phyloP scores from a whole-genome alignment of 2,329 filamentous ascomycete genomes.

The Apiospora koreana region DNA sequence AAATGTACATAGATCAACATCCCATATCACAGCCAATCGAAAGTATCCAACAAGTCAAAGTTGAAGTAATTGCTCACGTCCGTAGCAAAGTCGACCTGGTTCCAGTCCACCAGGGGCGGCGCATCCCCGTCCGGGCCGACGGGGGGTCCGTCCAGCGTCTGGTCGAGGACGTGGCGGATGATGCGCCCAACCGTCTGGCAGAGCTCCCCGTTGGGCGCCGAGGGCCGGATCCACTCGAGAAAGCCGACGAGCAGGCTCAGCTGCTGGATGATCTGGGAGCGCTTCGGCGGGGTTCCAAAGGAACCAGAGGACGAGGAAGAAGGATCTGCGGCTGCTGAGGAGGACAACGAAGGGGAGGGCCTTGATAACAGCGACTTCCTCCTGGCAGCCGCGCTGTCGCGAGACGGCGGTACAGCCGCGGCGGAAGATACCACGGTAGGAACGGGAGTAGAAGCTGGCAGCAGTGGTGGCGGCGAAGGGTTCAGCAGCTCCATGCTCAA shows the following conservation, averaged over 20 bases:
- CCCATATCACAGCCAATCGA: conserved; percentile 35
- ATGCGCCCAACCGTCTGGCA: conserved; percentile 43
- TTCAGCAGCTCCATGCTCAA: conserved; percentile 43
- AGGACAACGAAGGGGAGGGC: neutral
- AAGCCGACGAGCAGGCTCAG: conserved; percentile 47
- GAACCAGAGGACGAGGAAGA: neutral
- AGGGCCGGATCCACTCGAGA: conserved; percentile 46
- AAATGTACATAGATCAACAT: too few relatives aligned
- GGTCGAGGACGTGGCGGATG: conserved; percentile 46
- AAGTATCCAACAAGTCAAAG: conserved; percentile 45
- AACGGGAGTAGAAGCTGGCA: neutral
- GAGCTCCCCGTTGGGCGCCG: conserved; percentile 44
- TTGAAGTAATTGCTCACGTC: conserved; percentile 33
- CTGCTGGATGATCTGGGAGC: conserved; percentile 47
- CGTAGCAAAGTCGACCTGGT: conserved; percentile 21
- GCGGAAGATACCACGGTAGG: neutral
- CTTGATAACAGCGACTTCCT: neutral
- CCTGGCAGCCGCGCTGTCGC: neutral
- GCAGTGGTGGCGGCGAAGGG: neutral
- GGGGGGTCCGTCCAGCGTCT: conserved; percentile 39
- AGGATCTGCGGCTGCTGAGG: neutral
- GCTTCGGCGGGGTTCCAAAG: conserved; percentile 13
- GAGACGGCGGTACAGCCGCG: neutral
- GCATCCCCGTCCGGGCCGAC: conserved; percentile 16
- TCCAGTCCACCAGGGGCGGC: conserved; percentile 27